Conservation (phyloP, 495 filamentous ascomycete species). For the Aspergillus cristatus region DNA sequence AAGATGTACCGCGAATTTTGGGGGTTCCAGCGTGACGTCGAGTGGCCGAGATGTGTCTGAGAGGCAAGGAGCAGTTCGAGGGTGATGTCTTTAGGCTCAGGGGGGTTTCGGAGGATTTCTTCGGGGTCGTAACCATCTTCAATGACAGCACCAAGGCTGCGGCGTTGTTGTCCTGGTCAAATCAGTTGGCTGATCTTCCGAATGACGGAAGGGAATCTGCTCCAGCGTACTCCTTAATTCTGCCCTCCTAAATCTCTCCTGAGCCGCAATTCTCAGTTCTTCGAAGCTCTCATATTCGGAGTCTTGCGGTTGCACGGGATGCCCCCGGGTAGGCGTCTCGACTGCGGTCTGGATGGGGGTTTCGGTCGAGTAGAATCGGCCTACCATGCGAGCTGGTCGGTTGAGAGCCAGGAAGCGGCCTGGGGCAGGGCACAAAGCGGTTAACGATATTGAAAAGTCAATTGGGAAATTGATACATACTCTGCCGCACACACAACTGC, state of each 20-base stretch:
- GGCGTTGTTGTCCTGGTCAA: slow-evolving; percentile 21
- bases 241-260: too few relatives aligned
- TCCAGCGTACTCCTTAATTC: too few relatives aligned
- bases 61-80: slow-evolving; percentile 88
- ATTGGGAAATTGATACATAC: slow-evolving; percentile 18
- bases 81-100: slow-evolving; percentile 66
- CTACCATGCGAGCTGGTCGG: slow-evolving; percentile 26
- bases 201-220: too few relatives aligned
- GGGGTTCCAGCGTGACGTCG: slow-evolving; percentile 90
- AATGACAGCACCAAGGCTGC: slow-evolving; percentile 21
- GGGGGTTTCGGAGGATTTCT: slow-evolving; percentile 58
- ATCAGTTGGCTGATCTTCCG: too few relatives aligned
- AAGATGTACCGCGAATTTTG: slow-evolving; percentile 92
- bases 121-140: slow-evolving; percentile 52
- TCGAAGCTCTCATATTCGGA: too few relatives aligned
- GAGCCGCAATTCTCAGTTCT: too few relatives aligned
- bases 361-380: slow-evolving; percentile 30
- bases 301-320: slow-evolving; percentile 1
- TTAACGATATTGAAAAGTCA: slow-evolving; percentile 1
- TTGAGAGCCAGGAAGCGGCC: slow-evolving; percentile 36
- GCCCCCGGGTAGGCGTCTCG: slow-evolving; percentile 9
- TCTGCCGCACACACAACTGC: slow-evolving; percentile 33
- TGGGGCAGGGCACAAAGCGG: slow-evolving; percentile 12
- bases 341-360: slow-evolving; percentile 19
- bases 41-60: slow-evolving; percentile 85